phyloP scores from a whole-genome alignment of 768 basidiomycete genomes.

The Macrolepiota dolichaula region DNA sequence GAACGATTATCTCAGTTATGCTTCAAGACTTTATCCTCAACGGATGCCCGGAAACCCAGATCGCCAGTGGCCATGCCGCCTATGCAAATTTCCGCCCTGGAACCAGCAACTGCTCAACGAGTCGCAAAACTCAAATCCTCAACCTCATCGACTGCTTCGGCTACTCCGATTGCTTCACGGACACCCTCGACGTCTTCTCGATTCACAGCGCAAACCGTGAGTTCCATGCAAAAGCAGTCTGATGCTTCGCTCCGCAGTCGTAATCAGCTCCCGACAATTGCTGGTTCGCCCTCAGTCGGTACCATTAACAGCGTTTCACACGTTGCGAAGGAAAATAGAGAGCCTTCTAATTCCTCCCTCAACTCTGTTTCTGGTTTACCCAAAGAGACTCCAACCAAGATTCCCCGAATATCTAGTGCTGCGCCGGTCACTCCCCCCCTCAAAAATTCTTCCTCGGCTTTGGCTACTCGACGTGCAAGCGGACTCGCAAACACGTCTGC shows the following conservation, averaged over 20 bases:
- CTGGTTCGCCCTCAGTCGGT: slow-evolving; percentile 89
- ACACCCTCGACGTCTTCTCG: slow-evolving; percentile 56
- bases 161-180: slow-evolving; percentile 32
- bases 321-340: slow-evolving; percentile 51
- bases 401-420: slow-evolving; percentile 87
- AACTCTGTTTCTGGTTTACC: slow-evolving; percentile 50
- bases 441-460: slow-evolving; percentile 47
- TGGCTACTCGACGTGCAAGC: slow-evolving; percentile 64
- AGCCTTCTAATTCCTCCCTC: slow-evolving; percentile 48
- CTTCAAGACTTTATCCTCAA: slow-evolving; percentile 75
- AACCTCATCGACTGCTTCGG: slow-evolving; percentile 39
- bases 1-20: slow-evolving; percentile 9
- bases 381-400: slow-evolving; percentile 91
- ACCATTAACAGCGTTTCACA: slow-evolving; percentile 47
- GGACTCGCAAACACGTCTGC: slow-evolving; percentile 48
- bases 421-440: slow-evolving; percentile 67
- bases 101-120: slow-evolving; percentile 77
- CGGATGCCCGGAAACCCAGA: slow-evolving; percentile 73
- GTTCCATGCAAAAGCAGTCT: slow-evolving; percentile 85
- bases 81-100: slow-evolving; percentile 85
- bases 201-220: slow-evolving; percentile 77
- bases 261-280: slow-evolving; percentile 83
- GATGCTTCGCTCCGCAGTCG: slow-evolving; percentile 77
- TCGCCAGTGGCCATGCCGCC: slow-evolving; percentile 77
- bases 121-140: slow-evolving; percentile 76